phyloP scores from a whole-genome alignment of 805 yeast genomes.

The Blastobotrys terrestris region DNA sequence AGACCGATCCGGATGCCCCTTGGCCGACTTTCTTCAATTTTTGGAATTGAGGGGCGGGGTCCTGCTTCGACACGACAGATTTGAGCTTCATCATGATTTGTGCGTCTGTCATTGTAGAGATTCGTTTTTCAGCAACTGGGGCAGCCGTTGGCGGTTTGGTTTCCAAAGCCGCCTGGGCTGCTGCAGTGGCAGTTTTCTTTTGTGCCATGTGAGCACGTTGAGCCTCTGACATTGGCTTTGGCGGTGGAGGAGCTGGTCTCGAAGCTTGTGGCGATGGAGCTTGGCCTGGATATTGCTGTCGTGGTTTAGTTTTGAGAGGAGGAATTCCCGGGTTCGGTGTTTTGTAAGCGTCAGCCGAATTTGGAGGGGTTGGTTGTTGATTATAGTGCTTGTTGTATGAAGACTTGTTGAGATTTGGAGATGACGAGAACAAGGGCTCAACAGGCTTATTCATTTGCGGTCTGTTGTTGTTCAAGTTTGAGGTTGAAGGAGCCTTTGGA shows the following conservation, averaged over 20 bases:
- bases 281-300: constrained; percentile 3
- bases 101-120: constrained; percentile 70
- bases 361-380: constrained; percentile 1
- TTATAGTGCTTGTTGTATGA: not conserved
- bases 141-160: constrained; percentile 42
- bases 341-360: not conserved
- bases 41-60: constrained; percentile 65
- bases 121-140: constrained; percentile 51
- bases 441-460: constrained; percentile 5
- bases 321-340: not conserved
- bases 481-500: constrained; percentile 2
- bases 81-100: constrained; percentile 77
- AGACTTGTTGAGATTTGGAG: not conserved
- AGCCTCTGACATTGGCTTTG: constrained; percentile 10
- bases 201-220: not conserved
- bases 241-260: constrained; percentile 6
- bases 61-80: constrained; percentile 73
- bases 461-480: not conserved
- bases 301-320: constrained; percentile 4
- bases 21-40: constrained; percentile 81
- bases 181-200: constrained; percentile 34
- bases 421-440: constrained; percentile 7
- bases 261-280: constrained; percentile 1
- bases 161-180: constrained; percentile 23
- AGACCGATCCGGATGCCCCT: constrained; percentile 98